These are phyloP conservation scores for Adansonia grandidieri DNA, from an alignment of 441 rosid species.

Conservation along the genomic window DNA sequence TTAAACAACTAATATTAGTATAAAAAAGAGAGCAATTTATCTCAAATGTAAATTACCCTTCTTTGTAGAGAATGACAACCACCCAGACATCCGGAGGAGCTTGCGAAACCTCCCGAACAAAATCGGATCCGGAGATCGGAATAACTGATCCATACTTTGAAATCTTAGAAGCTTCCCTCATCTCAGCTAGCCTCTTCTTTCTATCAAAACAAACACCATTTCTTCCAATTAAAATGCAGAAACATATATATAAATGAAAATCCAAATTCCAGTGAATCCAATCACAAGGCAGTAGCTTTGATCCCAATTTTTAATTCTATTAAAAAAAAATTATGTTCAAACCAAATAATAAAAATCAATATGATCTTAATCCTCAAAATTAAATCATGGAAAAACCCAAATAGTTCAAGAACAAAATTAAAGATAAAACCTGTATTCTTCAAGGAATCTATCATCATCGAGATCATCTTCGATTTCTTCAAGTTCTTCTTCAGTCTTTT, in stretches of 20 bases:
- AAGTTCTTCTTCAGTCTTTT: conserved; percentile 84
- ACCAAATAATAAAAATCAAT: not conserved
- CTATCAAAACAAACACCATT: conserved; percentile 39
- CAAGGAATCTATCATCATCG: conserved; percentile 92
- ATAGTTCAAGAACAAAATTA: not conserved
- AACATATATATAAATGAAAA: not conserved
- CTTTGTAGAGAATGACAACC: conserved; percentile 88
- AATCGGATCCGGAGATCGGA: conserved; percentile 91
- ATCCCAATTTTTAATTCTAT: not conserved
- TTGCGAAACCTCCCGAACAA: conserved; percentile 87
- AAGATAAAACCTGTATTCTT: conserved; percentile 70
- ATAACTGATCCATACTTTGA: conserved; percentile 73
- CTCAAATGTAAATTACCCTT: conserved; percentile 56
- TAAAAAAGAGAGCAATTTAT: not conserved
- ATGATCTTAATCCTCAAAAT: conserved; percentile 32
- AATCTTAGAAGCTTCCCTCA: conserved; percentile 73
- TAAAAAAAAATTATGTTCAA: not conserved
- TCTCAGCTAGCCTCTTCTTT: conserved; percentile 90
- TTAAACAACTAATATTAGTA: not conserved
- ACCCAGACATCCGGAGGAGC: conserved; percentile 96
- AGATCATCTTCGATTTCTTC: conserved; percentile 85
- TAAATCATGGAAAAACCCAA: not conserved
- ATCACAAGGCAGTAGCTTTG: not conserved
- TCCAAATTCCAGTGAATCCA: not conserved
- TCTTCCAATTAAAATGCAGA: not conserved